phyloP scores from a whole-genome alignment of 2,329 filamentous ascomycete species.

The Cadophora luteo-olivacea region DNA sequence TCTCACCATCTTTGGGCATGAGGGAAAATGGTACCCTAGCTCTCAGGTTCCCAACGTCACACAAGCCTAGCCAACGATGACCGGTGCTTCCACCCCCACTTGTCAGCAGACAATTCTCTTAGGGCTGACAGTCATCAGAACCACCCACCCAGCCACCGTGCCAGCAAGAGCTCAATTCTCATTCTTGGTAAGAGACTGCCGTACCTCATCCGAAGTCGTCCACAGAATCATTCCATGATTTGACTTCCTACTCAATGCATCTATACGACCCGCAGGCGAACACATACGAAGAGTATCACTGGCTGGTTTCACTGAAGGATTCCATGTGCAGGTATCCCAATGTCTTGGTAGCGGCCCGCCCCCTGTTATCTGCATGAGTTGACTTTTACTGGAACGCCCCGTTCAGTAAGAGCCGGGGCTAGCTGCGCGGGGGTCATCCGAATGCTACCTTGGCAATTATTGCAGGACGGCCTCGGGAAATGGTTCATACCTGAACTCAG shows the following conservation, averaged over 20 bases:
- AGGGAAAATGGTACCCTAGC: too few species aligned
- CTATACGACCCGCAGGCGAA: conserved; percentile 2
- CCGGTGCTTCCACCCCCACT: background rate
- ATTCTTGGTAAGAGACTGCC: background rate
- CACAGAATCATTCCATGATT: background rate
- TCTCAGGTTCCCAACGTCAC: background rate
- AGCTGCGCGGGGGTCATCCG: background rate
- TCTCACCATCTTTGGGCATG: too few species aligned
- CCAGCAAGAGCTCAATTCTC: background rate
- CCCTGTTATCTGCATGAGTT: conserved; percentile 3
- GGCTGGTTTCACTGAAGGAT: background rate
- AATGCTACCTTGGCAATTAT: background rate
- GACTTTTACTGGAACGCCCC: background rate
- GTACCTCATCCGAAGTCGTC: conserved; percentile 1
- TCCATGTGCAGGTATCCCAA: background rate
- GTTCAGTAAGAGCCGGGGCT: background rate
- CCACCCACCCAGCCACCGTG: background rate
- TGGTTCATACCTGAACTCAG: background rate
- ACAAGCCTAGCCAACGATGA: background rate
- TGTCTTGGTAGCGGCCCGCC: background rate
- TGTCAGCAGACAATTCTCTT: background rate
- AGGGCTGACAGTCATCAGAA: conserved; percentile 12
- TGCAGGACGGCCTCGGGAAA: background rate
- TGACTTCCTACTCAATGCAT: background rate
- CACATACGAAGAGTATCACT: background rate